Base-by-base conservation (phyloP, 805 yeast species). In the Wickerhamomyces strasburgensis region DNA sequence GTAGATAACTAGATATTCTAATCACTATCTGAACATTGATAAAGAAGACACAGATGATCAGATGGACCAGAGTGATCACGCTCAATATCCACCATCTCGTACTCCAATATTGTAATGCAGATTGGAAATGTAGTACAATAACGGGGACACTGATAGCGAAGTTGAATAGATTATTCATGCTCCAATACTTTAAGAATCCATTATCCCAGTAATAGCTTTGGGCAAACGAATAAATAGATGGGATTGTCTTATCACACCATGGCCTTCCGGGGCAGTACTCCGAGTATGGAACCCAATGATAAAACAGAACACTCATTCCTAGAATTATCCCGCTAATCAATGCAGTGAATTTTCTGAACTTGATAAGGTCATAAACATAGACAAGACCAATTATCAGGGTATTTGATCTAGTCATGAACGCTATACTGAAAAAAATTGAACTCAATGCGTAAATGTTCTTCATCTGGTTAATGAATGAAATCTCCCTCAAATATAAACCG, bases 1-100 rank as follows among this genome's bases (percentile, higher is more conserved):
- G 97, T 24, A 84, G 57, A 54, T 87, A 85, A 5, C 90, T 72
- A 9, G 82, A 74, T 5, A 89, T 73, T 37, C 98, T 68, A 27
- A 84, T 86, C 39, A 90, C 67, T 25, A 89, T 87, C 58, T 90
- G 98, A 26, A 82, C 84, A 57, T 90, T 89, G 75, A 93, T 85
- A 35, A 77, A 63, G 24, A 77, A 63, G 2, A 76, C 19, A 5
- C 79, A 75, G 5, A 83, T 62, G 5, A 75, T 33, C 3, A 80
- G 33, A 44, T 79, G 68, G 0, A 70, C 43, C 4, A 52, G 37
- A 41, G 73, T 69, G 26, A 75, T 63, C 6, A 65, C 32, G 15
- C 71, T 52, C 8, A 75, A 47, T 1, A 78, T 73, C 32, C 51
- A 48, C 14, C 60, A 53, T 35, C 63, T 44, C 51, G 48, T 53